A percentile compares a stretch with the other conserved stretches of the same genome.
Conservation (phyloP, 31 red algal species). For the Odonthalia washingtoniensis region DNA sequence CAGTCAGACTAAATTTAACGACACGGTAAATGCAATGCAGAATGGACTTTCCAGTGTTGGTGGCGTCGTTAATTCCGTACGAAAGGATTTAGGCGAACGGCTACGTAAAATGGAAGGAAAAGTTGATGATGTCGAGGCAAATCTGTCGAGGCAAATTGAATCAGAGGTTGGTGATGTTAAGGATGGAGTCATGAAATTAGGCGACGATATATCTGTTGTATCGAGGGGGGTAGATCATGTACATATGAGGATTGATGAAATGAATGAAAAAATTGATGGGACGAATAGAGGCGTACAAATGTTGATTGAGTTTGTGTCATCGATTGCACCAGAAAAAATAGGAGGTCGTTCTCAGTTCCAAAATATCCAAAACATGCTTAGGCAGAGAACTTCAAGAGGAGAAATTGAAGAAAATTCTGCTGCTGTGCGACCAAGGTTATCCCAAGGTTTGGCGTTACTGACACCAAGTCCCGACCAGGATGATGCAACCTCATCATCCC, state of each 20-base stretch:
- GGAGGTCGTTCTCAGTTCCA: constrained; percentile 43
- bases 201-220: constrained; percentile 49
- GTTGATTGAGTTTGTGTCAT: constrained; percentile 48
- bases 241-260: constrained; percentile 45
- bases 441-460: background rate
- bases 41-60: constrained; percentile 55
- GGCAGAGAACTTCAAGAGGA: background rate
- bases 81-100: constrained; percentile 37
- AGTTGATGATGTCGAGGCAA: constrained; percentile 45
- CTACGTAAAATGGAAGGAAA: constrained; percentile 45
- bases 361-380: constrained; percentile 2
- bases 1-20: constrained; percentile 47
- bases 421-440: background rate
- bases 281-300: constrained; percentile 50
- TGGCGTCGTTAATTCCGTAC: constrained; percentile 52
- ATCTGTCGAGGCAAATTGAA: constrained; percentile 52
- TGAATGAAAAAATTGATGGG: constrained; percentile 67
- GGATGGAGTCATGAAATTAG: constrained; percentile 47
- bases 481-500: too few species aligned
- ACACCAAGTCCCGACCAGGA: too few species aligned
- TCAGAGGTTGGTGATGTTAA: constrained; percentile 54
- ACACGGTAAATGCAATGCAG: constrained; percentile 61
- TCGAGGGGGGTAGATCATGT: constrained; percentile 37
- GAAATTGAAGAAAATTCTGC: background rate
- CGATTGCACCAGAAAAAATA: constrained; percentile 37